Evolutionary conservation across 345 rosid species (phyloP).

Genomic region (Acer yangbiense): DNA sequence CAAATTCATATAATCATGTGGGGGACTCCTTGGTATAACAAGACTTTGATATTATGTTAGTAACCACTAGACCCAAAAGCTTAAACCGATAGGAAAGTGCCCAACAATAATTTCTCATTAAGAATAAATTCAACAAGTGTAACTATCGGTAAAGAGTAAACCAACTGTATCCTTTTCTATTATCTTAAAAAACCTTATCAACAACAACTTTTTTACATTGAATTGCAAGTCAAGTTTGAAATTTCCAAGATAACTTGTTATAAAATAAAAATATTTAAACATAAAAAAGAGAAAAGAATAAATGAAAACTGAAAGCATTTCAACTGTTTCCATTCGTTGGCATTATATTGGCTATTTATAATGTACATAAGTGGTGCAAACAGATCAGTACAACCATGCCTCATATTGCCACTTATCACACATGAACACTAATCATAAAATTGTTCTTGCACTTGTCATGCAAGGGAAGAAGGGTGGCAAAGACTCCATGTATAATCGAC

Average conservation of each 20-base stretch:
- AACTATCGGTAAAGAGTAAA: background rate
- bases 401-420: background rate
- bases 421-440: background rate
- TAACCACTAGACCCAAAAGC: too few species aligned
- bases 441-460: background rate
- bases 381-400: background rate
- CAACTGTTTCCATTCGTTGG: too few species aligned
- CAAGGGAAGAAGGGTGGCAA: background rate
- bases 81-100: too few species aligned
- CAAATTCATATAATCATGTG: too few species aligned
- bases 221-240: background rate
- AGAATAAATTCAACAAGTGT: background rate
- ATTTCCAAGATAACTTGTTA: background rate
- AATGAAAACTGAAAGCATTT: background rate
- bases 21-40: too few species aligned
- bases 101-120: background rate
- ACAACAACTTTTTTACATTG: background rate
- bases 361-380: too few species aligned
- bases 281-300: background rate
- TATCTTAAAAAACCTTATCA: background rate
- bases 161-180: background rate
- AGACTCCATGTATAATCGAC: background rate
- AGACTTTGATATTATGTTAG: too few species aligned
- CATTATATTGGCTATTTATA: too few species aligned
- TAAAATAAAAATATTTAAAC: too few species aligned